Evolutionary conservation across 2,329 filamentous ascomycete species (phyloP).

Genomic region (Clonostachys sp.): DNA sequence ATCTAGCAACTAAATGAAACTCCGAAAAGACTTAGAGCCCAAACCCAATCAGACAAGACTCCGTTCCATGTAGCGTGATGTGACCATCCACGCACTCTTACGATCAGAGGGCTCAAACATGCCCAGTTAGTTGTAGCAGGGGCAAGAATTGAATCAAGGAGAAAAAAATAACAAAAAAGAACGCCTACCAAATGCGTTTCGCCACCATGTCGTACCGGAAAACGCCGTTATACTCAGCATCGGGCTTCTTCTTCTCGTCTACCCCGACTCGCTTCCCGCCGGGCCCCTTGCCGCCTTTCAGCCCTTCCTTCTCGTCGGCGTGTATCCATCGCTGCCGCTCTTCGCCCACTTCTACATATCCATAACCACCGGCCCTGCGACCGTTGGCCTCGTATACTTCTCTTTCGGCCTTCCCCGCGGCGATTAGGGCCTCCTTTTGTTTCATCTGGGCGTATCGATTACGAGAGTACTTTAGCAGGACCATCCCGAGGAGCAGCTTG

Average conservation of each 20-base stretch:
- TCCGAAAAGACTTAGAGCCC: no score
- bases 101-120: no score
- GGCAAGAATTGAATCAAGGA: neutral
- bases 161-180: neutral
- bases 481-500: constrained; percentile 78
- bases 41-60: no score
- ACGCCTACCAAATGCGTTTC: constrained; percentile 82
- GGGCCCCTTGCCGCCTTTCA: constrained; percentile 47
- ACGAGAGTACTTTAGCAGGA: constrained; percentile 73
- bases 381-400: constrained; percentile 65
- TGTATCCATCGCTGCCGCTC: constrained; percentile 85
- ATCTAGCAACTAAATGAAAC: no score
- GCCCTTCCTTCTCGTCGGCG: constrained; percentile 71
- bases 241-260: constrained; percentile 36
- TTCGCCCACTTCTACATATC: constrained; percentile 82
- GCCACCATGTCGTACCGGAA: constrained; percentile 91
- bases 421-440: constrained; percentile 51
- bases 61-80: no score
- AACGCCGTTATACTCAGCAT: constrained; percentile 52
- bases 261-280: constrained; percentile 48
- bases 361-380: constrained; percentile 74
- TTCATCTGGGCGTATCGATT: constrained; percentile 81
- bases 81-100: no score
- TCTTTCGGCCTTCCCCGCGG: constrained; percentile 38
- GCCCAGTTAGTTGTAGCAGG: no score